Evolutionary conservation across 306 rosid species (phyloP).

Genomic region (Adenanthera pavonina): DNA sequence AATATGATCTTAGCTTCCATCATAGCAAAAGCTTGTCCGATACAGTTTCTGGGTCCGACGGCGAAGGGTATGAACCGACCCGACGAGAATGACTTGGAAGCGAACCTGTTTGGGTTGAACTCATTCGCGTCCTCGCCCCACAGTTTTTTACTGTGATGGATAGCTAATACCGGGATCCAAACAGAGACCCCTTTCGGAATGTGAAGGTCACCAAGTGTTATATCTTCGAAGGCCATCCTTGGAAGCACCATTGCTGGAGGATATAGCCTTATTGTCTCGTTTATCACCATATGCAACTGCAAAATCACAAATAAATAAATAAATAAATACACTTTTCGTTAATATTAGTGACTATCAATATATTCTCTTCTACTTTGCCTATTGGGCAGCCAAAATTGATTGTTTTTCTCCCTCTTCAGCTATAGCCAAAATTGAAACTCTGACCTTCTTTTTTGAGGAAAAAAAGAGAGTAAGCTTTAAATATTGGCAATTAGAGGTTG

Average conservation of each 20-base stretch:
- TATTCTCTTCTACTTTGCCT: no score
- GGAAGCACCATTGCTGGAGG: constrained; percentile 96
- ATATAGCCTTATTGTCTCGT: constrained; percentile 88
- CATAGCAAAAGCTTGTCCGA: constrained; percentile 88
- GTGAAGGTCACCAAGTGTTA: constrained; percentile 74
- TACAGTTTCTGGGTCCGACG: constrained; percentile 84
- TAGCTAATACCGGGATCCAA: constrained; percentile 97
- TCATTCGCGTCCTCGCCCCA: constrained; percentile 97
- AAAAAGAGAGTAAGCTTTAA: no score
- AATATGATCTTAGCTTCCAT: constrained; percentile 96
- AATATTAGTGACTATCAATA: no score
- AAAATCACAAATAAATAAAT: constrained; percentile 6
- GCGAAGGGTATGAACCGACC: constrained; percentile 92
- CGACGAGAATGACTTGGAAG: constrained; percentile 64
- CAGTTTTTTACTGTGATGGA: constrained; percentile 81
- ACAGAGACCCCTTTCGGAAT: constrained; percentile 92
- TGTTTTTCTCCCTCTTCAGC: no score
- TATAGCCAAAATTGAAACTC: no score
- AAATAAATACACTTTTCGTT: background rate
- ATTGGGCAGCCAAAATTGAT: no score
- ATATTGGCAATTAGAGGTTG: no score
- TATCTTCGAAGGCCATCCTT: constrained; percentile 90
- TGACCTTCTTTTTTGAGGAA: no score
- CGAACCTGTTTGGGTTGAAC: constrained; percentile 88
- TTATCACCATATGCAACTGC: constrained; percentile 91